Percentiles rank a stretch among this genome's conserved stretches.
phyloP scores from a whole-genome alignment of 2,329 filamentous ascomycete genomes.

The Penicillium sp. region DNA sequence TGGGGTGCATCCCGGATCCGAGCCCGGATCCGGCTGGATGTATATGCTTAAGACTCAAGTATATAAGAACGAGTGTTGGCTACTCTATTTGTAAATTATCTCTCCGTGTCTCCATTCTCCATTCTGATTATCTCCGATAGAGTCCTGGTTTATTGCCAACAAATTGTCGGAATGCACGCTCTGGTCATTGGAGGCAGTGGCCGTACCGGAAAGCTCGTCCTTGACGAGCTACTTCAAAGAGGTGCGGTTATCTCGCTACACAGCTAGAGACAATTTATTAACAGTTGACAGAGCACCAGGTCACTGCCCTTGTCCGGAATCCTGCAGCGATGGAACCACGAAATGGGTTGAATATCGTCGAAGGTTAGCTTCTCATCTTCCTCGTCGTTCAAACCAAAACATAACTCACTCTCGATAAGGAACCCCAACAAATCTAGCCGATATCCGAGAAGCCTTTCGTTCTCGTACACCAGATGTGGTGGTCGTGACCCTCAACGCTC shows the following conservation, averaged over 20 bases:
- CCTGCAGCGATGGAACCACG: slow-evolving; percentile 24
- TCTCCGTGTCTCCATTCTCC: not conserved
- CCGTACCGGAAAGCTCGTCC: slow-evolving; percentile 45
- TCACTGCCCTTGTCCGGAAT: slow-evolving; percentile 42
- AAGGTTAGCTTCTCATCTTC: slow-evolving; percentile 13
- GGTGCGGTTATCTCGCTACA: slow-evolving; percentile 7
- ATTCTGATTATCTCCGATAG: too few relatives aligned
- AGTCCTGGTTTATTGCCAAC: not conserved
- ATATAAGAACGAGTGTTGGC: not conserved
- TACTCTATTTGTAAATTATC: not conserved
- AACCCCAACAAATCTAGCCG: slow-evolving; percentile 20
- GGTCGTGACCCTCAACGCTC: slow-evolving; percentile 51
- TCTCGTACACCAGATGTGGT: slow-evolving; percentile 35
- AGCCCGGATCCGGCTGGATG: not conserved
- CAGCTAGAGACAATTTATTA: not conserved
- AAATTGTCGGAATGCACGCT: slow-evolving; percentile 23
- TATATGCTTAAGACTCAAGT: too few relatives aligned
- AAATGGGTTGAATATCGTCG: slow-evolving; percentile 17
- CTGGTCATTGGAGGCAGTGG: slow-evolving; percentile 48
- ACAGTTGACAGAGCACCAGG: slow-evolving; percentile 30
- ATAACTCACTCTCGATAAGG: slow-evolving; percentile 9
- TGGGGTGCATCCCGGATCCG: not conserved
- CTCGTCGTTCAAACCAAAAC: not conserved
- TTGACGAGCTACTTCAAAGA: slow-evolving; percentile 40
- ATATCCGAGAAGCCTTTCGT: slow-evolving; percentile 21